Percentiles rank a stretch among this genome's conserved stretches.
Conservation (phyloP, 805 yeast genomes). For the Cyberlindnera galapagoensis region DNA sequence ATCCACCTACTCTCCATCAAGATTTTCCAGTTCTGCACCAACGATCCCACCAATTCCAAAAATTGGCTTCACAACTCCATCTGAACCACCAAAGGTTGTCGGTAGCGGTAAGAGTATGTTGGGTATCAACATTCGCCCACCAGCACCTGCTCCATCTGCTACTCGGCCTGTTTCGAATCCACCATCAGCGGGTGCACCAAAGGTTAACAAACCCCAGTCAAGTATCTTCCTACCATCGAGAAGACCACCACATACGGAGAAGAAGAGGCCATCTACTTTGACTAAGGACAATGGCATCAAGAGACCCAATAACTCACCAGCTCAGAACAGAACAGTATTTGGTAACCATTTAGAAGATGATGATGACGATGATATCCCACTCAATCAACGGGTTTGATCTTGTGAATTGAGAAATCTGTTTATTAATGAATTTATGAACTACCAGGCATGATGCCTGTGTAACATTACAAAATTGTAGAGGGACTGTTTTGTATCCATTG, state of each 20-base stretch:
- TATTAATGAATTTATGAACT: no score
- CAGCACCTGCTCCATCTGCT: background rate
- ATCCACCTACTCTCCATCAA: constrained; percentile 3
- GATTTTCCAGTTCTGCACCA: constrained; percentile 1
- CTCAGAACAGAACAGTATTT: constrained; percentile 5
- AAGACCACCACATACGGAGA: constrained; percentile 9
- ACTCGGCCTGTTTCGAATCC: background rate
- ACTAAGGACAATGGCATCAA: no score
- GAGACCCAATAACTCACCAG: no score
- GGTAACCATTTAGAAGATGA: background rate
- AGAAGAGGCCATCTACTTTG: constrained; percentile 7
- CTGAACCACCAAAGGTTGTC: background rate
- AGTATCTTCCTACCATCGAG: constrained; percentile 10
- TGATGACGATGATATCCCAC: constrained; percentile 8
- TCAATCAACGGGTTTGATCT: no score
- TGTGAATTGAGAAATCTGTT: no score
- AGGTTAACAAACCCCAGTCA: constrained; percentile 1
- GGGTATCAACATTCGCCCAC: constrained; percentile 6
- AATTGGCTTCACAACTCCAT: background rate
- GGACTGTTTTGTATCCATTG: no score
- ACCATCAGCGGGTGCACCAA: background rate
- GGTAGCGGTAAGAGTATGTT: constrained; percentile 4
- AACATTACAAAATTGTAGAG: no score
- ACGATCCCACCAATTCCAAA: background rate
- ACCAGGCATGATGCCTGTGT: no score